These are phyloP conservation scores for Phytopythium chamaehyphon DNA, from an alignment of 352 stramenopile genomes.

Conservation along the genomic window DNA sequence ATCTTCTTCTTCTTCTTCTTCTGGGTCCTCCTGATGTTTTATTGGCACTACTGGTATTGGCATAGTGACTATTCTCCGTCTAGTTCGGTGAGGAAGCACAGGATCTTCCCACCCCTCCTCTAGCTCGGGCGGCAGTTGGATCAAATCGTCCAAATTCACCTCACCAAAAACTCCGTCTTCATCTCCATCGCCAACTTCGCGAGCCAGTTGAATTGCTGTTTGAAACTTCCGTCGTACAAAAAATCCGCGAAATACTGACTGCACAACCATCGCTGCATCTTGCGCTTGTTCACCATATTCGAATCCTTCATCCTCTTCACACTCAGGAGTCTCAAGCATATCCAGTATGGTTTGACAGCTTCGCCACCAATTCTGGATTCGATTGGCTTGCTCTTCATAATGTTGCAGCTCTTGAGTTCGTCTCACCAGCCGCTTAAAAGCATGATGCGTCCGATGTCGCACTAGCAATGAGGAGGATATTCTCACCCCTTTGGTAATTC, in stretches of 20 bases:
- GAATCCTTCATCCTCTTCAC: not conserved
- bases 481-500: no score
- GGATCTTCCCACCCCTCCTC: slow-evolving; percentile 59
- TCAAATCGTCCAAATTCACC: slow-evolving; percentile 57
- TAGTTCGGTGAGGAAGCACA: slow-evolving; percentile 15
- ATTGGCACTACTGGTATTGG: no score
- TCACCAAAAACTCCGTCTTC: slow-evolving; percentile 32
- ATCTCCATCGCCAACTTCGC: slow-evolving; percentile 16
- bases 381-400: not conserved
- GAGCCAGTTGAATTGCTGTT: slow-evolving; percentile 49
- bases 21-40: not conserved
- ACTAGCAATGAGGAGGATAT: no score
- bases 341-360: no score
- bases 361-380: slow-evolving; percentile 1
- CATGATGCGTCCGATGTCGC: no score
- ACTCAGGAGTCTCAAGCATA: not conserved
- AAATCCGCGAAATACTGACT: slow-evolving; percentile 71
- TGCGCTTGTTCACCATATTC: slow-evolving; percentile 2
- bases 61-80: not conserved
- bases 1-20: not conserved
- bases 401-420: not conserved
- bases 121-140: slow-evolving; percentile 48
- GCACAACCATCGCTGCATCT: slow-evolving; percentile 41
- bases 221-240: slow-evolving; percentile 61
- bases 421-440: no score